phyloP scores from a whole-genome alignment of 148 eudicot species.

The Rhododendron kiyosumense region DNA sequence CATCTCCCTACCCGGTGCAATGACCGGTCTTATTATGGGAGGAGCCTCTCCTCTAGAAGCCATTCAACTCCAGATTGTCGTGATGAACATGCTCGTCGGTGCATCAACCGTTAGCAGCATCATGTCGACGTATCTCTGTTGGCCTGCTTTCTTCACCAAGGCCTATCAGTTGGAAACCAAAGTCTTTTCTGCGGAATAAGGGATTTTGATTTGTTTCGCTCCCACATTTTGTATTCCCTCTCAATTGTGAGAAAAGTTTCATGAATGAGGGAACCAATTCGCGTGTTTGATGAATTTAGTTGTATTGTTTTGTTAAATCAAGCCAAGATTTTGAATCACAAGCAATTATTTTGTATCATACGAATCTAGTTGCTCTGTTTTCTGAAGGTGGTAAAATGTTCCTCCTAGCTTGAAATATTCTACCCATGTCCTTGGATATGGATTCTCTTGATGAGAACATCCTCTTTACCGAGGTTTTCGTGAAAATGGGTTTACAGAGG shows the following conservation, averaged over 20 bases:
- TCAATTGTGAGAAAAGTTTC: not conserved
- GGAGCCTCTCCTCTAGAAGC: constrained; percentile 94
- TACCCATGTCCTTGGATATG: not conserved
- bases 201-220: too few relatives aligned
- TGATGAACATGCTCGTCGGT: constrained; percentile 86
- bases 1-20: constrained; percentile 91
- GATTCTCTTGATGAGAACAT: not conserved
- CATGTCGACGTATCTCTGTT: constrained; percentile 72
- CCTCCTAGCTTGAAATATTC: not conserved
- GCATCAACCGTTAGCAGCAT: constrained; percentile 85
- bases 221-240: not conserved
- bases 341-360: not conserved
- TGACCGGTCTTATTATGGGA: constrained; percentile 96
- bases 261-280: not conserved
- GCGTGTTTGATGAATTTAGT: not conserved
- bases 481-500: too few relatives aligned
- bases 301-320: not conserved
- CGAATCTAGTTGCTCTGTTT: not conserved
- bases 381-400: not conserved
- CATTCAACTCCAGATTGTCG: constrained; percentile 79
- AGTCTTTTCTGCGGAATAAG: constrained; percentile 58
- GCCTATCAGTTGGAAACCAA: constrained; percentile 68
- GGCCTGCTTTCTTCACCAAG: constrained; percentile 91
- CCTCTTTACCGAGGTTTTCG: too few relatives aligned
- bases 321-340: not conserved